These are phyloP conservation scores for Pisolithus tinctorius DNA, from an alignment of 768 basidiomycete genomes.

Conservation along the genomic window DNA sequence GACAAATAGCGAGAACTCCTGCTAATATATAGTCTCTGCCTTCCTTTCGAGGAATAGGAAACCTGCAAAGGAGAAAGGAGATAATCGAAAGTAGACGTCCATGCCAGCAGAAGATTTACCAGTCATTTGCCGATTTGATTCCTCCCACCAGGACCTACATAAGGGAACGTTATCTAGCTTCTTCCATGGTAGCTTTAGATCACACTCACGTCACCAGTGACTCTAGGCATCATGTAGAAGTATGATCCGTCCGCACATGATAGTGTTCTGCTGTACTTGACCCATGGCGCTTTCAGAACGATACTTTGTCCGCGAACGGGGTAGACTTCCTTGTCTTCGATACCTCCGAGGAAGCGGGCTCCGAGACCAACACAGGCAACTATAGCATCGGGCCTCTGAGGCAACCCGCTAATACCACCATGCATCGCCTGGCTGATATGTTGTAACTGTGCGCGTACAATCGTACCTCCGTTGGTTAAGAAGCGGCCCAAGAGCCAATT, in stretches of 20 bases:
- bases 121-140: slow-evolving; percentile 52
- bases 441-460: slow-evolving; percentile 53
- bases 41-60: slow-evolving; percentile 56
- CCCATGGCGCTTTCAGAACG: slow-evolving; percentile 42
- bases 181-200: background rate
- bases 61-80: slow-evolving; percentile 33
- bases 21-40: slow-evolving; percentile 55
- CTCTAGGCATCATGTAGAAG: slow-evolving; percentile 31
- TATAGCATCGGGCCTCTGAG: slow-evolving; percentile 33
- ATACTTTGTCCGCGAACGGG: slow-evolving; percentile 43
- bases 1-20: slow-evolving; percentile 43
- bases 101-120: slow-evolving; percentile 30
- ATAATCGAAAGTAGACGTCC: background rate
- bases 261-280: slow-evolving; percentile 31
- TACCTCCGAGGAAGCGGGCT: slow-evolving; percentile 43
- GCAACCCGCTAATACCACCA: slow-evolving; percentile 34
- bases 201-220: slow-evolving; percentile 34
- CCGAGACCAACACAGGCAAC: slow-evolving; percentile 68
- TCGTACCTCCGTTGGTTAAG: slow-evolving; percentile 50
- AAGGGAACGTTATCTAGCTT: background rate
- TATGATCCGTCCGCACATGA: slow-evolving; percentile 25
- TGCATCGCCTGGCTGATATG: slow-evolving; percentile 68
- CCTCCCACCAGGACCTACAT: slow-evolving; percentile 53
- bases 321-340: slow-evolving; percentile 43
- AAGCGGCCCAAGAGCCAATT: slow-evolving; percentile 58